Conservation (phyloP, 768 basidiomycete species). For the Candolleomyces aberdarensis region DNA sequence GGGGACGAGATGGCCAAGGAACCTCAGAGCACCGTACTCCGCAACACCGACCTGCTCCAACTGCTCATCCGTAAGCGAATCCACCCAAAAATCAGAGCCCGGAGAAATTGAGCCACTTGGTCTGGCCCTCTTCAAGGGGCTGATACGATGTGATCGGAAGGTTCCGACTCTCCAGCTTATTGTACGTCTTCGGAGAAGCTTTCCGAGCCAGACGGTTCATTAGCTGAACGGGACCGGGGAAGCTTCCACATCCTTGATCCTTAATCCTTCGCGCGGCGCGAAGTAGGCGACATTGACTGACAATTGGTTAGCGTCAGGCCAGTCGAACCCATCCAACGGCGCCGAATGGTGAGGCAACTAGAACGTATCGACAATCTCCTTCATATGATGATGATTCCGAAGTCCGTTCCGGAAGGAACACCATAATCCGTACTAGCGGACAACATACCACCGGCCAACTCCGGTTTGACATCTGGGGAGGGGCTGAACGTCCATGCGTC, state of each 20-base stretch:
- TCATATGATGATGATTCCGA: constrained; percentile 16
- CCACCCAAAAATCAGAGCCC: constrained; percentile 49
- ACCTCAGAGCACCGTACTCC: constrained; percentile 63
- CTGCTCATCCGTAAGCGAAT: constrained; percentile 59
- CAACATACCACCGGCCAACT: neutral
- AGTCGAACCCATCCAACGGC: constrained; percentile 2
- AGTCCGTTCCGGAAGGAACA: constrained; percentile 12
- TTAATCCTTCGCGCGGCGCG: constrained; percentile 25
- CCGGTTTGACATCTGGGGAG: constrained; percentile 2
- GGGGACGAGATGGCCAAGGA: constrained; percentile 49
- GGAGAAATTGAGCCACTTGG: constrained; percentile 36
- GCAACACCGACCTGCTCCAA: constrained; percentile 73
- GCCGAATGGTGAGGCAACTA: neutral
- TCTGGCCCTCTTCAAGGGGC: constrained; percentile 32
- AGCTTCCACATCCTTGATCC: constrained; percentile 34
- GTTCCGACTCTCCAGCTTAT: constrained; percentile 42
- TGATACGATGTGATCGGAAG: constrained; percentile 49
- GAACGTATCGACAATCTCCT: constrained; percentile 7
- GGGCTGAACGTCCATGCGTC: constrained; percentile 15
- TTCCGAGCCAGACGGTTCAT: constrained; percentile 33
- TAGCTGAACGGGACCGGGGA: constrained; percentile 44
- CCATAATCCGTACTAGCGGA: neutral
- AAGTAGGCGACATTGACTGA: constrained; percentile 8
- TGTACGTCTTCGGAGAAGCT: constrained; percentile 43
- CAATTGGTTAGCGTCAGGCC: constrained; percentile 26